Base-by-base conservation (phyloP, 768 basidiomycete genomes). In the Tulasnella sp. region DNA sequence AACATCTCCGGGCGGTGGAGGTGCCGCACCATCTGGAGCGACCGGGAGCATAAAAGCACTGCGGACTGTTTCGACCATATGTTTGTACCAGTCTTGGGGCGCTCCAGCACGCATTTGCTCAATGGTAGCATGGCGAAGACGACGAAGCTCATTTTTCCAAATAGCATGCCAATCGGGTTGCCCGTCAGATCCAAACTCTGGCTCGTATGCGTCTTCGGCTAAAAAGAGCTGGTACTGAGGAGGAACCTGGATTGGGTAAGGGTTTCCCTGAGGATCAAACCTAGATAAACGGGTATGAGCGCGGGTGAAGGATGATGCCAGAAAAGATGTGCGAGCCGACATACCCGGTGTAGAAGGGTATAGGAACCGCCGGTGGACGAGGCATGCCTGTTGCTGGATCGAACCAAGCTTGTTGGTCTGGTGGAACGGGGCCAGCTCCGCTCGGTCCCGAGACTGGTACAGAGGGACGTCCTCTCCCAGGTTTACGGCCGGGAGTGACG, bases 31-130 rank as follows among this genome's bases (percentile, higher is more conserved):
- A 13, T 74, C 44, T 46, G 72, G 70, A 46, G 73, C 40, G 9
- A 57, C 51, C 5, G 75, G 51, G 57, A 61, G 48, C 75, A 76
- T 76, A 29, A 77, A 77, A 44, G 91, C 91, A 67, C 87, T 87
- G 76, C 93, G 87, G 61, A 94, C 90, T n/a, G 92, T 89, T 82
- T 92, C 87, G 11, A 94, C 82, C 93, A 95, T 94, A 89, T 92
- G 91, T 80, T 91, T 86, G 81, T 91, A 95, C 93, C 93, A 95
- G 80, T 95, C 93, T 69, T 89, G 90, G 73, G 93, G 92, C 3
- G 88, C 91, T 40, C 91, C 91, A 26, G 90, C 89, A 84, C 93
- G 94, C 83, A 95, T 92, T 82, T 94, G 93, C 81, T 94, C 91
- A 11, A 85, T 87, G 0, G 94, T 92, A n/a, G 93, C 85, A 80